Conservation (phyloP, 2,329 filamentous ascomycete genomes). For the Cladophialophora carrionii region DNA sequence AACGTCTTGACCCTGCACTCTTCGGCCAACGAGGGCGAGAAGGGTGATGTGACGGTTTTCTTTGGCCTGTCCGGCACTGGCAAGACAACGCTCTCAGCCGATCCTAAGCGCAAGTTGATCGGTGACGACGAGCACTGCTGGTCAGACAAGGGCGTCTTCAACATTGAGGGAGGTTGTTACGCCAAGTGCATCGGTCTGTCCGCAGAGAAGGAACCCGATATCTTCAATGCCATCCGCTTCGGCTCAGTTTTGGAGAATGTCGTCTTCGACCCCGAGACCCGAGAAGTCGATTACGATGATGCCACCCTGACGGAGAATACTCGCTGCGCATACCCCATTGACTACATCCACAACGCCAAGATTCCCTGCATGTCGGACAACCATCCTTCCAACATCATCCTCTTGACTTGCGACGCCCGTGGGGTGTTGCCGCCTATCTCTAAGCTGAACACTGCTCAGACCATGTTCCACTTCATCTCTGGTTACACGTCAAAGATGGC, state of each 20-base stretch:
- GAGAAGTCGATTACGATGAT: constrained; percentile 94
- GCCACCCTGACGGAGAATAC: constrained; percentile 96
- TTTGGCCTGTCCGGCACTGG: constrained; percentile 98
- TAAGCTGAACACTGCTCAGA: constrained; percentile 91
- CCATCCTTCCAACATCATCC: constrained; percentile 96
- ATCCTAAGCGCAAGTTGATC: constrained; percentile 93
- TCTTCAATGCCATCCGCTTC: constrained; percentile 92
- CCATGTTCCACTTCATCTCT: constrained; percentile 99
- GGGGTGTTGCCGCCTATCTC: constrained; percentile 97
- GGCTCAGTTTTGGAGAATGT: constrained; percentile 98
- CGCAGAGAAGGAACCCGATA: constrained; percentile 98
- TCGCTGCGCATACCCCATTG: constrained; percentile 96
- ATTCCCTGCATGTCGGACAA: constrained; percentile 86
- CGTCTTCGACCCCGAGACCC: constrained; percentile 88
- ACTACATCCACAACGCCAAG: constrained; percentile 99
- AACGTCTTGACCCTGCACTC: constrained; percentile 98
- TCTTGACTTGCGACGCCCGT: constrained; percentile 95
- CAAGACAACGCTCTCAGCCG: constrained; percentile 97
- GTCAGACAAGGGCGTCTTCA: constrained; percentile 95
- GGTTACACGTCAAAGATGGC: constrained; percentile 99
- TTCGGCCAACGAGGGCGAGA: constrained; percentile 93
- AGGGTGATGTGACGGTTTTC: constrained; percentile 97
- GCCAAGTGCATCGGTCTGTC: constrained; percentile 98
- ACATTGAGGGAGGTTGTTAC: constrained; percentile 99
- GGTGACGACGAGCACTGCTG: constrained; percentile 99